A percentile compares a stretch with the other conserved stretches of the same genome.
Conservation (phyloP, 2,329 filamentous ascomycete species). For the Colletotrichum horii region DNA sequence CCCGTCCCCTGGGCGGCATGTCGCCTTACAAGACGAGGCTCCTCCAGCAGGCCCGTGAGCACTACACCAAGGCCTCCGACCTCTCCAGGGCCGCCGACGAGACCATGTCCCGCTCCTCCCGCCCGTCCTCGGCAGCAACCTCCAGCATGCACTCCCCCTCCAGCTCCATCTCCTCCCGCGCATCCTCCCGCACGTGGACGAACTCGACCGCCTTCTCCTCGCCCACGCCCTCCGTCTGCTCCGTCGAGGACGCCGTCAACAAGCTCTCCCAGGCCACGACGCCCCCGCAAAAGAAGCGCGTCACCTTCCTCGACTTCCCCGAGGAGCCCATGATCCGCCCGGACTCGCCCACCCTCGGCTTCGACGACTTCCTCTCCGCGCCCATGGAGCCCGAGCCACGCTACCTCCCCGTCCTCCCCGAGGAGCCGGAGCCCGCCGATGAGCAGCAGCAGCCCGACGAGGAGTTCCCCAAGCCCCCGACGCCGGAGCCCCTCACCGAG, state of each 20-base stretch:
- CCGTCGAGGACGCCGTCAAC: slow-evolving; percentile 33
- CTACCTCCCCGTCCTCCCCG: slow-evolving; percentile 19
- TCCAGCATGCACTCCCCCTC: slow-evolving; percentile 52
- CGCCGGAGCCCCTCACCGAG: slow-evolving; percentile 17
- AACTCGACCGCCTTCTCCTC: slow-evolving; percentile 51
- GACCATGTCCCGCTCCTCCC: slow-evolving; percentile 40
- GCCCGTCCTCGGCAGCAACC: slow-evolving; percentile 40
- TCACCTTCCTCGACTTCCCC: slow-evolving; percentile 42
- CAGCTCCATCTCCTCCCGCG: slow-evolving; percentile 43
- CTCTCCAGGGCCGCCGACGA: slow-evolving; percentile 55
- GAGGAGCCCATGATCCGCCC: slow-evolving; percentile 58
- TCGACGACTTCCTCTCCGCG: slow-evolving; percentile 46
- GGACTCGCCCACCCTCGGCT: slow-evolving; percentile 65
- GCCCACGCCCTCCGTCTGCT: slow-evolving; percentile 49
- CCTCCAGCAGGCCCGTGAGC: slow-evolving; percentile 54
- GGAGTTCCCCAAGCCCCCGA: slow-evolving; percentile 24
- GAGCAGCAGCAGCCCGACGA: slow-evolving; percentile 6
- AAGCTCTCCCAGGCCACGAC: neutral
- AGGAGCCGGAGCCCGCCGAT: slow-evolving; percentile 23
- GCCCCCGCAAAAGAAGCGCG: slow-evolving; percentile 39
- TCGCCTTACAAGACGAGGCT: slow-evolving; percentile 52
- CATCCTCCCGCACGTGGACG: slow-evolving; percentile 41
- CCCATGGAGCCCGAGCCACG: slow-evolving; percentile 20
- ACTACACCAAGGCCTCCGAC: slow-evolving; percentile 54
- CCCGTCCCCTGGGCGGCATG: slow-evolving; percentile 49